Evolutionary conservation across 257 asterid genomes (phyloP).

Genomic region (Solanum chaucha): DNA sequence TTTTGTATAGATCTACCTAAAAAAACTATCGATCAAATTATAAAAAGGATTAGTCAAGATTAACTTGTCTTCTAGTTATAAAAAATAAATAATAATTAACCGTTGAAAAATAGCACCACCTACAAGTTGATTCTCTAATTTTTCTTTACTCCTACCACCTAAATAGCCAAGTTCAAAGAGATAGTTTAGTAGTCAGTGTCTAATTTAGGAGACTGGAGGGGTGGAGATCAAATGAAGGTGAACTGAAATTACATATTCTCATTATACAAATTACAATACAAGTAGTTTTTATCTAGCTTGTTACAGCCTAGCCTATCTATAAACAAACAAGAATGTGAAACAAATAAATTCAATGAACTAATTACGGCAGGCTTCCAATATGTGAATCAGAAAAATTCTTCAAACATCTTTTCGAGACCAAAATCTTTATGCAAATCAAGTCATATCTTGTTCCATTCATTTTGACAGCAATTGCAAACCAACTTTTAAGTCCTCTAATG

Average conservation of each 20-base stretch:
- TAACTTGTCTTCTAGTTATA: not conserved
- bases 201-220: not conserved
- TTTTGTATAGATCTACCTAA: not conserved
- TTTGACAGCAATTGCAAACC: not conserved
- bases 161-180: not conserved
- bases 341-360: not conserved
- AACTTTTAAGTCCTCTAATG: not conserved
- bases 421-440: not conserved
- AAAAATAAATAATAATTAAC: too few species aligned
- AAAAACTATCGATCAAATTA: not conserved
- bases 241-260: not conserved
- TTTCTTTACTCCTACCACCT: not conserved
- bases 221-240: not conserved
- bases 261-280: not conserved
- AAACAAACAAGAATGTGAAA: not conserved
- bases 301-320: not conserved
- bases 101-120: not conserved
- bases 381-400: not conserved
- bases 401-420: not conserved
- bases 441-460: not conserved
- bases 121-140: not conserved
- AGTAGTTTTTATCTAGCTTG: not conserved
- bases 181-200: not conserved
- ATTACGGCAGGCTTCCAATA: not conserved
- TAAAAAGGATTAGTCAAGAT: not conserved